Evolutionary conservation across 1,284 basidiomycete genomes (phyloP).

Genomic region (Cutaneotrichosporon mucoides): DNA sequence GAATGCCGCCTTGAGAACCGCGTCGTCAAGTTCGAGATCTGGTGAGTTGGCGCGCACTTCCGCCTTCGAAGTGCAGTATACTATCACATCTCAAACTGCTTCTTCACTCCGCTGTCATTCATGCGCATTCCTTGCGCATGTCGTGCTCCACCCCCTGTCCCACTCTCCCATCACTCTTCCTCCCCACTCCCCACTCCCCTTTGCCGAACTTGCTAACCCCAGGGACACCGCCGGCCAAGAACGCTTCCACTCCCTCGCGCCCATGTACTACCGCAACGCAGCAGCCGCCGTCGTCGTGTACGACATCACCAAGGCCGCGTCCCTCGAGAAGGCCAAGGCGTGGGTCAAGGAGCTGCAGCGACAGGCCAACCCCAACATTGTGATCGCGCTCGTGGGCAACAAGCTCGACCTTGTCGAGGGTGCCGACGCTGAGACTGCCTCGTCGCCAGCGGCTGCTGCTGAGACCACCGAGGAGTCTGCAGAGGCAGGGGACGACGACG

Average conservation of each 20-base stretch:
- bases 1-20: constrained; percentile 51
- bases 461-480: constrained; percentile 60
- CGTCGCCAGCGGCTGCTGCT: constrained; percentile 6
- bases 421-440: constrained; percentile 37
- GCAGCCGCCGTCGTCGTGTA: constrained; percentile 95
- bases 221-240: constrained; percentile 51
- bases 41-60: constrained; percentile 24
- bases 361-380: constrained; percentile 98
- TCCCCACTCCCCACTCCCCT: too few relatives aligned
- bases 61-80: too few relatives aligned
- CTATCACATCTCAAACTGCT: too few relatives aligned
- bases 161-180: too few relatives aligned
- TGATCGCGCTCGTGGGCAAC: constrained; percentile 94
- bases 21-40: constrained; percentile 52
- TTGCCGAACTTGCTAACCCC: neutral
- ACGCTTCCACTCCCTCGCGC: constrained; percentile 54
- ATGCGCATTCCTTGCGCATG: too few relatives aligned
- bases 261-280: constrained; percentile 98
- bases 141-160: too few relatives aligned
- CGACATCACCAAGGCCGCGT: constrained; percentile 80
- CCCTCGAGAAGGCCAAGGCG: constrained; percentile 97
- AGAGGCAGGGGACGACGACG: constrained; percentile 35
- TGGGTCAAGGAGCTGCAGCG: constrained; percentile 99
- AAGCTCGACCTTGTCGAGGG: constrained; percentile 87
- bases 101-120: too few relatives aligned